Conservation (phyloP, 148 eudicot species). For the Diospyros lotus region DNA sequence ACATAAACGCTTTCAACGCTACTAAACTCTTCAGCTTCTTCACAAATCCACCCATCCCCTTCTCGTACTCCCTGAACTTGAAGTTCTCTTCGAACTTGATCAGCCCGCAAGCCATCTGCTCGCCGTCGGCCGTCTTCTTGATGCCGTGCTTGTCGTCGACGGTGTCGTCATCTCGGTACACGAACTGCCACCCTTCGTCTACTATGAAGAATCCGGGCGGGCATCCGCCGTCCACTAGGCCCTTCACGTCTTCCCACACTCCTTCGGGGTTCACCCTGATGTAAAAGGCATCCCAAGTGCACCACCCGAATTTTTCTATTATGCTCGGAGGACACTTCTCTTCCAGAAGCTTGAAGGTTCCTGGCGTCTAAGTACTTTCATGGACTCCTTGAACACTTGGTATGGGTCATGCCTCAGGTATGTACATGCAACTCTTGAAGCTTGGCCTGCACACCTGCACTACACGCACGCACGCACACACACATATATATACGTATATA, state of each 20-base stretch:
- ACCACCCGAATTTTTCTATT: conserved; percentile 93
- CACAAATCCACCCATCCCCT: conserved; percentile 77
- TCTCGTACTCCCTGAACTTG: conserved; percentile 74
- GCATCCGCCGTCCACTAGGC: conserved; percentile 63
- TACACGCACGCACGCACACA: too few species aligned
- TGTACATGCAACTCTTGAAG: conserved; percentile 48
- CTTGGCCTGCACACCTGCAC: neutral
- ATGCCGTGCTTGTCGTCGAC: conserved; percentile 55
- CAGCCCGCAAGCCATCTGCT: conserved; percentile 93
- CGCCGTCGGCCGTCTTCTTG: conserved; percentile 80
- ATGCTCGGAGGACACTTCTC: conserved; percentile 72
- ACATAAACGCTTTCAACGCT: conserved; percentile 82
- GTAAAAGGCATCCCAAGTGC: conserved; percentile 97
- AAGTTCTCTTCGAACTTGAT: conserved; percentile 66
- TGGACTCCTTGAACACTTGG: conserved; percentile 53
- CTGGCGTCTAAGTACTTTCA: conserved; percentile 53
- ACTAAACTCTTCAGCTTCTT: conserved; percentile 62
- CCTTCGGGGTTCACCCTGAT: conserved; percentile 75
- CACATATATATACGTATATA: too few species aligned
- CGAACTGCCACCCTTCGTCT: conserved; percentile 94
- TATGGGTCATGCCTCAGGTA: conserved; percentile 60
- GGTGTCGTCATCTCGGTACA: conserved; percentile 81
- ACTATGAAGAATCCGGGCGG: conserved; percentile 83
- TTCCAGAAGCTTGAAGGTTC: conserved; percentile 64
- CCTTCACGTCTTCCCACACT: conserved; percentile 66